These are phyloP conservation scores for Aspergillus texensis DNA, from an alignment of 2,329 filamentous ascomycete species.

Conservation along the genomic window DNA sequence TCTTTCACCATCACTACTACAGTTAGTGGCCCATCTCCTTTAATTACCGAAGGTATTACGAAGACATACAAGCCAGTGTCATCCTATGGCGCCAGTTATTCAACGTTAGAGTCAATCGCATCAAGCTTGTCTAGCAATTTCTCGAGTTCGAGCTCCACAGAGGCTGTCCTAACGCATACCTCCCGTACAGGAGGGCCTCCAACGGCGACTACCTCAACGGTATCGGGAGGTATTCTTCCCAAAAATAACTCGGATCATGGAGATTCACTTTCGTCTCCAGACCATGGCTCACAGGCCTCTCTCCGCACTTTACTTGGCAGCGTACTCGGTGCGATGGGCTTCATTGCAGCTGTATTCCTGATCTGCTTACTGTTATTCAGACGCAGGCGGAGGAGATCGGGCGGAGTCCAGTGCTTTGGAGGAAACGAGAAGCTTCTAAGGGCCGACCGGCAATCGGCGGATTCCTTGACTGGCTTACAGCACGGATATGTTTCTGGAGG, in stretches of 20 bases:
- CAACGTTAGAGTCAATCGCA: not conserved
- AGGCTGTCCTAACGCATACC: not conserved
- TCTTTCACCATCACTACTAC: not conserved
- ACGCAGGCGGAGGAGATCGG: constrained; percentile 21
- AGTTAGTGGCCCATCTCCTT: not conserved
- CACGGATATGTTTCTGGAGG: constrained; percentile 14
- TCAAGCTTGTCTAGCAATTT: not conserved
- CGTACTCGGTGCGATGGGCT: constrained; percentile 29
- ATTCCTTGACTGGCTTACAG: constrained; percentile 22
- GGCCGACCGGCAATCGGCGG: constrained; percentile 14
- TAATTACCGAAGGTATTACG: not conserved
- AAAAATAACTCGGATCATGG: constrained; percentile 3
- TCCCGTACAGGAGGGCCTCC: not conserved
- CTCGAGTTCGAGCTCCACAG: not conserved
- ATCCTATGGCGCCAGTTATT: not conserved
- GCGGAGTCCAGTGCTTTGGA: constrained; percentile 7
- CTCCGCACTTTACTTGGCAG: constrained; percentile 33
- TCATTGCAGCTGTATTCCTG: constrained; percentile 27
- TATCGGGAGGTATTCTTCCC: constrained; percentile 5
- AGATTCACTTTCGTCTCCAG: constrained; percentile 4
- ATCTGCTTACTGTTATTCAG: constrained; percentile 27
- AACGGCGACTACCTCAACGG: constrained; percentile 1
- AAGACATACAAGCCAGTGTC: constrained; percentile 2
- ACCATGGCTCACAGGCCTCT: constrained; percentile 4
- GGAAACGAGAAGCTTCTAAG: constrained; percentile 24